Conservation (phyloP, 805 yeast genomes). For the Saturnispora gosingensis region DNA sequence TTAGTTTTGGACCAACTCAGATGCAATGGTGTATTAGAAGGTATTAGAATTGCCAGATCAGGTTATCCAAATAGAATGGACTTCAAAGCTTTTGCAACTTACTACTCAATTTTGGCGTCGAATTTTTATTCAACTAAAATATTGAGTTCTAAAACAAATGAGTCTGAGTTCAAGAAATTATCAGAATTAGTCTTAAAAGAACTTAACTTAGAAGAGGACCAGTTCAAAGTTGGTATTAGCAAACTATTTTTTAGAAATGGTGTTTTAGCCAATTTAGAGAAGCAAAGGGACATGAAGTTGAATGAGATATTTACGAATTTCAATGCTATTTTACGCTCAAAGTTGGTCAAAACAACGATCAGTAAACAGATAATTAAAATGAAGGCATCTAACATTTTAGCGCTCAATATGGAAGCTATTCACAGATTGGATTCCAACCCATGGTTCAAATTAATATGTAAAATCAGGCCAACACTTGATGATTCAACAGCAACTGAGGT, state of each 20-base stretch:
- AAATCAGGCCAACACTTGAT: constrained; percentile 62
- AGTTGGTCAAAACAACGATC: constrained; percentile 41
- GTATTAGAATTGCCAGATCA: constrained; percentile 92
- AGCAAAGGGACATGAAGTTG: constrained; percentile 58
- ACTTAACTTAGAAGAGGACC: constrained; percentile 49
- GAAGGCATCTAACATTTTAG: constrained; percentile 63
- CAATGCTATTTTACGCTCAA: constrained; percentile 61
- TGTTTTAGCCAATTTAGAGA: constrained; percentile 69
- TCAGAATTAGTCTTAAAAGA: constrained; percentile 59
- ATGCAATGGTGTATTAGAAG: constrained; percentile 97
- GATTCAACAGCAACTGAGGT: constrained; percentile 25
- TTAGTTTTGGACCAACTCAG: constrained; percentile 82
- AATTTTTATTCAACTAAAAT: constrained; percentile 25
- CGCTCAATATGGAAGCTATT: constrained; percentile 48
- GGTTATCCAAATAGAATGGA: constrained; percentile 92
- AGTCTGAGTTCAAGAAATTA: constrained; percentile 46
- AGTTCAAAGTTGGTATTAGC: constrained; percentile 59
- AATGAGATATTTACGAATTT: constrained; percentile 46
- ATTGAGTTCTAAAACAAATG: constrained; percentile 12
- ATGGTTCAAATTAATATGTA: constrained; percentile 71
- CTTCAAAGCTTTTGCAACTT: constrained; percentile 66
- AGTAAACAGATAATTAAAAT: constrained; percentile 43
- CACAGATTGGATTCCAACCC: constrained; percentile 44
- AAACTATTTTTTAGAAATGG: constrained; percentile 72
- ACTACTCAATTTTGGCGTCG: constrained; percentile 63